These are phyloP conservation scores for Petasospora rhodanensis DNA, from an alignment of 1,139 yeast genomes.

Conservation along the genomic window DNA sequence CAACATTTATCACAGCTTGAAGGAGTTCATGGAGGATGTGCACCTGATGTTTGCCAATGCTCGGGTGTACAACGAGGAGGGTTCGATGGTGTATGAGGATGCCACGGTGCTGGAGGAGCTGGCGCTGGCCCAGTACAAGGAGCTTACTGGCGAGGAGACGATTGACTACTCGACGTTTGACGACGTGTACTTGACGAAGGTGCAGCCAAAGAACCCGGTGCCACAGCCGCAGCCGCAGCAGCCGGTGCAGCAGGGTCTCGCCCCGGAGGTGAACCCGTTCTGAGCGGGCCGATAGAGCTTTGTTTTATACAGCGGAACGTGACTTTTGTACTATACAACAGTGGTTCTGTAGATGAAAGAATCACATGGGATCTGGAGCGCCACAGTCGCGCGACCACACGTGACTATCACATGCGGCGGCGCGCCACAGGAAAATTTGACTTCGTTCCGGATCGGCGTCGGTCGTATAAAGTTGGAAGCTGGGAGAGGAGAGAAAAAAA, in stretches of 20 bases:
- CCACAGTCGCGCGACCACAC: constrained; percentile 8
- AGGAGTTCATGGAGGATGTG: constrained; percentile 66
- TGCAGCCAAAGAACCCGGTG: constrained; percentile 8
- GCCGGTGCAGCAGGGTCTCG: no score
- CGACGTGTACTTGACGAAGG: constrained; percentile 35
- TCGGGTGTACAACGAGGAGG: constrained; percentile 83
- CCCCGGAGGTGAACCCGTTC: no score
- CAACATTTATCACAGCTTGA: constrained; percentile 47
- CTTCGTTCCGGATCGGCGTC: constrained; percentile 3
- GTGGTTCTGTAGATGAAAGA: no score
- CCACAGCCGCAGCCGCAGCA: no score
- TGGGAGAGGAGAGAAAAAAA: constrained; percentile 9
- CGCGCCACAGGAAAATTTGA: constrained; percentile 1
- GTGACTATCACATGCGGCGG: no score
- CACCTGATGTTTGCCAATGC: constrained; percentile 82
- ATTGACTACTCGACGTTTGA: constrained; percentile 48
- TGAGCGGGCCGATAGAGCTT: no score
- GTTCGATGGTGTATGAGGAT: constrained; percentile 76
- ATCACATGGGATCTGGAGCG: background rate
- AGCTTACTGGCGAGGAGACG: constrained; percentile 30
- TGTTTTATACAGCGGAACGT: no score
- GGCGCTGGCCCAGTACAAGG: constrained; percentile 32
- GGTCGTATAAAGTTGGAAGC: no score
- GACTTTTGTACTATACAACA: no score
- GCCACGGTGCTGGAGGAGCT: constrained; percentile 61